Evolutionary conservation across 768 basidiomycete species (phyloP).

Genomic region (Dioszegia aurantiaca): DNA sequence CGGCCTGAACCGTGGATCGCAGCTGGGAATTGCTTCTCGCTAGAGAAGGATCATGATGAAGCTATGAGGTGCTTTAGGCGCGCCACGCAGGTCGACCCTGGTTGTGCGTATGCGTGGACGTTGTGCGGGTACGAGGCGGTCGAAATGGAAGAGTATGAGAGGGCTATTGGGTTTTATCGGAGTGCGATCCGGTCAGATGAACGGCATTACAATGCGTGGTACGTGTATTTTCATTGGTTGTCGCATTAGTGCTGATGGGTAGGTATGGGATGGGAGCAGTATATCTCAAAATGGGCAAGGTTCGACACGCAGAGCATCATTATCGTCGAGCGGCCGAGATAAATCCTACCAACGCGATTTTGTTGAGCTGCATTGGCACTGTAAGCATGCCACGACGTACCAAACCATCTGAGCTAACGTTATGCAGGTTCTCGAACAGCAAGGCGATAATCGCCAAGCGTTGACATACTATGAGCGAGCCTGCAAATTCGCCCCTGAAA

Average conservation of each 20-base stretch:
- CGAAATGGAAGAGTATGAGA: slow-evolving; percentile 84
- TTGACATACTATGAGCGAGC: slow-evolving; percentile 78
- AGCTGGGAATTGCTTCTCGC: slow-evolving; percentile 89
- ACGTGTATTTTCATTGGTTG: slow-evolving; percentile 50
- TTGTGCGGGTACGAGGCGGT: slow-evolving; percentile 95
- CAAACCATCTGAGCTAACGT: neutral
- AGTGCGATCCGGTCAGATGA: slow-evolving; percentile 84
- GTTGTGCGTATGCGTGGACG: slow-evolving; percentile 92
- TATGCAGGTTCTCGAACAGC: slow-evolving; percentile 80
- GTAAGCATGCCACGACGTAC: slow-evolving; percentile 58
- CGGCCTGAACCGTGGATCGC: slow-evolving; percentile 92
- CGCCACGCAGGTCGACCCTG: slow-evolving; percentile 81
- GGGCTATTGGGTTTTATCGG: slow-evolving; percentile 87
- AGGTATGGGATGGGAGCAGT: slow-evolving; percentile 99
- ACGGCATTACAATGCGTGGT: slow-evolving; percentile 98
- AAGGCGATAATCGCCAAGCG: slow-evolving; percentile 72
- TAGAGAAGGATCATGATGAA: slow-evolving; percentile 89
- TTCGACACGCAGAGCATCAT: slow-evolving; percentile 91
- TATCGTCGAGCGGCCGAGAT: slow-evolving; percentile 88
- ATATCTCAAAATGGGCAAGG: slow-evolving; percentile 90
- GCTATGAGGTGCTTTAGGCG: slow-evolving; percentile 91
- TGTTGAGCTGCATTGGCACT: slow-evolving; percentile 93
- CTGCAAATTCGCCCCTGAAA: slow-evolving; percentile 73
- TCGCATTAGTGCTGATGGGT: slow-evolving; percentile 5
- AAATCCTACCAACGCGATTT: slow-evolving; percentile 91